phyloP scores from a whole-genome alignment of 2,329 filamentous ascomycete species.

The Scortechinia acanthostroma region DNA sequence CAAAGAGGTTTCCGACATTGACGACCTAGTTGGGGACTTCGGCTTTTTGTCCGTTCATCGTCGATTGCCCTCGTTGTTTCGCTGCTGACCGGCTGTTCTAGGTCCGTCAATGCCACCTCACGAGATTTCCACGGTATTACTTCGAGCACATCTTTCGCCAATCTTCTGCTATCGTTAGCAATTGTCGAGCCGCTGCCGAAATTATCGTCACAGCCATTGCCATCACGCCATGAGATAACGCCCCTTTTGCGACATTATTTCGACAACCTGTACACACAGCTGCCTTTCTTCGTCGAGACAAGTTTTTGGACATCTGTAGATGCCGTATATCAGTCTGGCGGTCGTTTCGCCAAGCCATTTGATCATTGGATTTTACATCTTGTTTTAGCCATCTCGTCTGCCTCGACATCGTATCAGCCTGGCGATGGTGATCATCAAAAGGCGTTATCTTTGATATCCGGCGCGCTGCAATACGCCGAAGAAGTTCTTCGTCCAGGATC shows the following conservation, averaged over 20 bases:
- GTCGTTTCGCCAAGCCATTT: constrained; percentile 36
- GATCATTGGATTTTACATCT: constrained; percentile 53
- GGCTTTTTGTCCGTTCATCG: constrained; percentile 43
- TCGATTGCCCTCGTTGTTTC: constrained; percentile 4
- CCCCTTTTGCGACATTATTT: constrained; percentile 50
- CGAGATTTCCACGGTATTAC: constrained; percentile 61
- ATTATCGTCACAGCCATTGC: constrained; percentile 33
- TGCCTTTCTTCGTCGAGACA: constrained; percentile 53
- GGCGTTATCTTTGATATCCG: constrained; percentile 45
- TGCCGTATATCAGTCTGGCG: constrained; percentile 42
- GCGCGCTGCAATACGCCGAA: constrained; percentile 45
- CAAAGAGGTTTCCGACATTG: constrained; percentile 48
- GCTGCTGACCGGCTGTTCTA: constrained; percentile 15
- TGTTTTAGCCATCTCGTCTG: constrained; percentile 49
- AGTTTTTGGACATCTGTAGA: constrained; percentile 51
- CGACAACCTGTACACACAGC: constrained; percentile 44
- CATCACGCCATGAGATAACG: constrained; percentile 41
- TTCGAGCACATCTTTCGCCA: constrained; percentile 52
- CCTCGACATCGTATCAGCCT: constrained; percentile 38
- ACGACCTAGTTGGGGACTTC: constrained; percentile 60
- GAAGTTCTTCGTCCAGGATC: constrained; percentile 53
- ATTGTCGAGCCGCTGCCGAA: constrained; percentile 41
- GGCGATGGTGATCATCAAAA: constrained; percentile 44
- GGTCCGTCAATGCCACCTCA: constrained; percentile 57
- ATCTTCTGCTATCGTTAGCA: constrained; percentile 51